Evolutionary conservation across 2,329 filamentous ascomycete genomes (phyloP).

Genomic region (Paraphaeosphaeria minitans): DNA sequence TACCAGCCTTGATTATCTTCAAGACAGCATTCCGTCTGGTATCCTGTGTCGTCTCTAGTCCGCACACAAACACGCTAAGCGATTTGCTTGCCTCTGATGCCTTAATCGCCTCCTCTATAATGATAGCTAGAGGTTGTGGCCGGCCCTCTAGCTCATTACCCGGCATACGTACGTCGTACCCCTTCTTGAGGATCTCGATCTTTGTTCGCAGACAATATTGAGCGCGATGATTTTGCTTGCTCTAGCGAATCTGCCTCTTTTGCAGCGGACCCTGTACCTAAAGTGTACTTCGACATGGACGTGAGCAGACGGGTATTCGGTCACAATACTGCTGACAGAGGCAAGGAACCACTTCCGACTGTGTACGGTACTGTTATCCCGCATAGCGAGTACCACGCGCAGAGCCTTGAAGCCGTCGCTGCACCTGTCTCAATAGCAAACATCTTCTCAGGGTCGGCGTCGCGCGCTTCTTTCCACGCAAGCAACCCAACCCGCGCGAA

Average conservation of each 20-base stretch:
- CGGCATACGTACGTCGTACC: conserved; percentile 9
- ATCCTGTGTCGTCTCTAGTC: neutral
- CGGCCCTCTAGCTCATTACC: conserved; percentile 32
- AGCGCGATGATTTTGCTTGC: neutral
- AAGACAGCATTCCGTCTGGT: neutral
- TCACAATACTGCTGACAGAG: conserved; percentile 21
- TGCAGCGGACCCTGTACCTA: conserved; percentile 30
- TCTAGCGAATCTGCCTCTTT: conserved; percentile 9
- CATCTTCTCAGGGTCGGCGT: neutral
- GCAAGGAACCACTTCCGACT: neutral
- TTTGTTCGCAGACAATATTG: conserved; percentile 33
- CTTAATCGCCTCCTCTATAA: conserved; percentile 28
- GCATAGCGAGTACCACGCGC: neutral
- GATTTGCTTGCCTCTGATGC: conserved; percentile 8
- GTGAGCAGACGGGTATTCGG: conserved; percentile 20
- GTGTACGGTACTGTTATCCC: neutral
- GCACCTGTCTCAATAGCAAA: neutral
- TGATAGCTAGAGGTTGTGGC: conserved; percentile 41
- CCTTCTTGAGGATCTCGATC: conserved; percentile 11
- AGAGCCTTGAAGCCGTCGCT: neutral
- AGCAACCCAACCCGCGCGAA: conserved; percentile 16
- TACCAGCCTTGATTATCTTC: neutral
- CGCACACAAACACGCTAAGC: neutral
- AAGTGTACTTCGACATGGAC: conserved; percentile 32
- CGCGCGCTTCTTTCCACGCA: neutral